Conservation (phyloP, 805 yeast species). For the Scheffersomyces lignosus region DNA sequence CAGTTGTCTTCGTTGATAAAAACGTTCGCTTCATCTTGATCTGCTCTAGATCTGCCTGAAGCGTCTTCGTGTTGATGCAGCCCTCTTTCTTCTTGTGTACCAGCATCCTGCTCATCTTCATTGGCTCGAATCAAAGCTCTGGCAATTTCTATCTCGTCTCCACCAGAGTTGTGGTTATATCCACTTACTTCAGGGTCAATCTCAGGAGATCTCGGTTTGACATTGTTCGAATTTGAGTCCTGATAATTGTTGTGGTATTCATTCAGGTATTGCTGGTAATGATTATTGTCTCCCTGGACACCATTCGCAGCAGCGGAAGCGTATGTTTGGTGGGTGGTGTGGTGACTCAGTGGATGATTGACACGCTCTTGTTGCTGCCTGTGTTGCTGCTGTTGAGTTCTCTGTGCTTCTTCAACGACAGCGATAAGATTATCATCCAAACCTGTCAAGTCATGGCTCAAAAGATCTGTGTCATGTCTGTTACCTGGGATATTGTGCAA, state of each 20-base stretch:
- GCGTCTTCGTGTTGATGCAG: not conserved
- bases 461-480: constrained; percentile 29
- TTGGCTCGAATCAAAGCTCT: constrained; percentile 64
- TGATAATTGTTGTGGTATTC: constrained; percentile 12
- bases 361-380: constrained; percentile 4
- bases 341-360: constrained; percentile 4
- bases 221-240: constrained; percentile 5
- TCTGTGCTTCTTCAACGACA: constrained; percentile 60
- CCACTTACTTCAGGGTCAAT: constrained; percentile 62
- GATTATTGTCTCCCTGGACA: constrained; percentile 16
- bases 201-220: constrained; percentile 26
- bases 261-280: constrained; percentile 16
- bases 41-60: not conserved
- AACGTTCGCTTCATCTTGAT: constrained; percentile 4
- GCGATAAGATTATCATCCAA: constrained; percentile 53
- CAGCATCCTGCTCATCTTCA: constrained; percentile 30
- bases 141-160: constrained; percentile 64
- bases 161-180: constrained; percentile 37
- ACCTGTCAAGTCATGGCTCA: constrained; percentile 42
- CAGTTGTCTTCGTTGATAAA: constrained; percentile 3
- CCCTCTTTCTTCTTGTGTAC: not conserved
- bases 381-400: constrained; percentile 17
- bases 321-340: constrained; percentile 18
- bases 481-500: constrained; percentile 23
- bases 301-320: constrained; percentile 40